These are phyloP conservation scores for Scleromitrula shiraiana DNA, from an alignment of 2,329 filamentous ascomycete species.

Conservation along the genomic window DNA sequence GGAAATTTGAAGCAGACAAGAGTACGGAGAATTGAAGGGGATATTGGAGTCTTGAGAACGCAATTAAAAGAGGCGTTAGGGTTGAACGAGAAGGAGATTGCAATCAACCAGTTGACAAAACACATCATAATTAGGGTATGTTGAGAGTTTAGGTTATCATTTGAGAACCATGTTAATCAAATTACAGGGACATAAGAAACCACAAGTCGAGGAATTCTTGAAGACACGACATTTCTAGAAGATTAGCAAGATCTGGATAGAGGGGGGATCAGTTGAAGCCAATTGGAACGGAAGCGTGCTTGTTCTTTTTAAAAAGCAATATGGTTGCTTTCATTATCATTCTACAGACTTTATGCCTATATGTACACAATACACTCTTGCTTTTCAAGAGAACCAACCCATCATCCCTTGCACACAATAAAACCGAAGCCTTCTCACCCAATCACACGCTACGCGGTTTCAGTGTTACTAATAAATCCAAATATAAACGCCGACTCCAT, in stretches of 20 bases:
- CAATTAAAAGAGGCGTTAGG: constrained; percentile 55
- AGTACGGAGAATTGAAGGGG: constrained; percentile 73
- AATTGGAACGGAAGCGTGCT: background rate
- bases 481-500: constrained; percentile 26
- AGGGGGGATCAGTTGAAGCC: no score
- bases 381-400: constrained; percentile 15
- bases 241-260: background rate
- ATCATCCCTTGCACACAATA: constrained; percentile 24
- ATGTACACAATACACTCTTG: constrained; percentile 22
- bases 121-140: constrained; percentile 69
- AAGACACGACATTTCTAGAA: constrained; percentile 31
- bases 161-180: background rate
- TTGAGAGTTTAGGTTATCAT: background rate
- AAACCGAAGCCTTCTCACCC: constrained; percentile 12
- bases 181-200: constrained; percentile 40
- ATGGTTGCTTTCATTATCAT: constrained; percentile 12
- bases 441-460: constrained; percentile 14
- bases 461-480: constrained; percentile 14
- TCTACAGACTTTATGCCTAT: constrained; percentile 18
- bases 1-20: constrained; percentile 68
- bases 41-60: constrained; percentile 52
- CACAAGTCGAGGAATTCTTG: constrained; percentile 40
- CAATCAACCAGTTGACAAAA: constrained; percentile 48
- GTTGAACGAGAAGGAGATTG: constrained; percentile 43
- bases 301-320: constrained; percentile 14